Evolutionary conservation across 371 early-diverging fungal genomes (phyloP).

Genomic region (Mucor plumbeus): DNA sequence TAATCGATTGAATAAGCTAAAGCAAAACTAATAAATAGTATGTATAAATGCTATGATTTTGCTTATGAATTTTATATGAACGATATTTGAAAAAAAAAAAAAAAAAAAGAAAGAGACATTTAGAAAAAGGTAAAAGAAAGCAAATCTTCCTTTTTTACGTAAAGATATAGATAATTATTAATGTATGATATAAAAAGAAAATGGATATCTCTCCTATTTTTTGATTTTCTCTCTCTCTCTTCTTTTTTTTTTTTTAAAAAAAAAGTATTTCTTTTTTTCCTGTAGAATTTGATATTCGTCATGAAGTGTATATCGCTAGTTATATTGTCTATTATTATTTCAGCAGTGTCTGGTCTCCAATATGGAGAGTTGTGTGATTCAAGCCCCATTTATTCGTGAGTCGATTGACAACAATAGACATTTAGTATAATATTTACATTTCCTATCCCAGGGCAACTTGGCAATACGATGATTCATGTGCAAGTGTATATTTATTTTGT

Average conservation of each 20-base stretch:
- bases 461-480: conserved; percentile 50
- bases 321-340: conserved; percentile 4
- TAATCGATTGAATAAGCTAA: too few species aligned
- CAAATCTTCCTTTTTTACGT: neutral
- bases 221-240: conserved; percentile 5
- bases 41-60: neutral
- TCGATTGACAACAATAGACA: neutral
- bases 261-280: neutral
- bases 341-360: conserved; percentile 18
- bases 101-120: too few species aligned
- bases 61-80: neutral
- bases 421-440: neutral
- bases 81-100: neutral
- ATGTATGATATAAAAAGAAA: neutral
- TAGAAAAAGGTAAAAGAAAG: neutral
- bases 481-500: conserved; percentile 41
- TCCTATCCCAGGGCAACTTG: conserved; percentile 25
- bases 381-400: conserved; percentile 40
- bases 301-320: neutral
- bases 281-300: neutral
- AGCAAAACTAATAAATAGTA: too few species aligned
- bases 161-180: neutral
- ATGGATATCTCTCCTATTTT: neutral
- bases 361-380: conserved; percentile 42
- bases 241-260: neutral